Conservation (phyloP, 768 basidiomycete genomes). For the Lyophyllum decastes region DNA sequence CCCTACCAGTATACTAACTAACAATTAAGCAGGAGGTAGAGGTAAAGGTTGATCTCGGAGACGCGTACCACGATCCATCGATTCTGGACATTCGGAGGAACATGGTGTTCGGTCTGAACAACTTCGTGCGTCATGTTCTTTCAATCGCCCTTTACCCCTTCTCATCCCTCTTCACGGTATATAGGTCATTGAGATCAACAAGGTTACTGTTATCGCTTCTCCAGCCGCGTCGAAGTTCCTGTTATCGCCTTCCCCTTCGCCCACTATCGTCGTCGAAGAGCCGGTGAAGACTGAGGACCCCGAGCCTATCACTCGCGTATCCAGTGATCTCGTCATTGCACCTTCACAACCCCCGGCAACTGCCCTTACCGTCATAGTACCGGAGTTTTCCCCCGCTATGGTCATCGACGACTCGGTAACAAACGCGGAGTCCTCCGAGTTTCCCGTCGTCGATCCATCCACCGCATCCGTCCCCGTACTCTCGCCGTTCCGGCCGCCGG, state of each 20-base stretch:
- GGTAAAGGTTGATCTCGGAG: not conserved
- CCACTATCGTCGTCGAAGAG: not conserved
- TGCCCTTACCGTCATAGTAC: no score
- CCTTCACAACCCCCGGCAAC: not conserved
- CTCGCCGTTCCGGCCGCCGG: not conserved
- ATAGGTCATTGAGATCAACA: not conserved
- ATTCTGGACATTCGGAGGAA: conserved; percentile 10
- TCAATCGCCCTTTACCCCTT: not conserved
- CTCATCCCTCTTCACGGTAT: not conserved
- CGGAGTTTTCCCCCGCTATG: no score
- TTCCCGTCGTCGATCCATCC: no score
- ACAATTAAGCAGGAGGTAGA: not conserved
- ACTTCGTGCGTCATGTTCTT: not conserved
- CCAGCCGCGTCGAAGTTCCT: not conserved
- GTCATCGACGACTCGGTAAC: no score
- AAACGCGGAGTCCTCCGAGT: no score
- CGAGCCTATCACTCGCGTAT: not conserved
- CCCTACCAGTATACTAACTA: not conserved
- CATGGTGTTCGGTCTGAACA: not conserved
- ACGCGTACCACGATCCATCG: conserved; percentile 9
- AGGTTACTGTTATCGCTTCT: not conserved
- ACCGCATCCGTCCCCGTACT: not conserved
- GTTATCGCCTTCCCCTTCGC: not conserved
- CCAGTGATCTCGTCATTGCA: not conserved
- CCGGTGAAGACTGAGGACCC: not conserved